These are phyloP conservation scores for Trichodelitschia bisporula DNA, from an alignment of 495 filamentous ascomycete species.

Conservation along the genomic window DNA sequence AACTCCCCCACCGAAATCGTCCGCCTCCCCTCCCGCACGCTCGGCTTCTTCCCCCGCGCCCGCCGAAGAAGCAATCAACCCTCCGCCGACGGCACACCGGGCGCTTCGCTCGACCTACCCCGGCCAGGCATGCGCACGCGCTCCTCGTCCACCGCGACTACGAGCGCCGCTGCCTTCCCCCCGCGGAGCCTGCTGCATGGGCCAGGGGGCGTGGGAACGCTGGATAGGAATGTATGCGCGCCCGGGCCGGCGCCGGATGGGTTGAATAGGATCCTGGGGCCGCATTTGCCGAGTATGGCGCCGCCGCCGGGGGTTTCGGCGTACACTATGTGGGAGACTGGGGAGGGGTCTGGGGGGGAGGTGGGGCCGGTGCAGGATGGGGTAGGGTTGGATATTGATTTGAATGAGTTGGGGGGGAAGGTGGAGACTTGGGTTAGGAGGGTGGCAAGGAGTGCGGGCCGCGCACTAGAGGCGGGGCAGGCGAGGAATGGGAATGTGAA, in stretches of 20 bases:
- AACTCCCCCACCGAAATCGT: slow-evolving; percentile 58
- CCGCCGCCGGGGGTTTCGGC: slow-evolving; percentile 20
- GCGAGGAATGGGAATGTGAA: too few relatives aligned
- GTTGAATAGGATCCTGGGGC: slow-evolving; percentile 53
- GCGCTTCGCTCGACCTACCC: slow-evolving; percentile 32
- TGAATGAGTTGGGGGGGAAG: too few relatives aligned
- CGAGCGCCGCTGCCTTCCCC: slow-evolving; percentile 3
- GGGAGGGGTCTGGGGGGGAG: slow-evolving; percentile 4
- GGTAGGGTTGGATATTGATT: slow-evolving; percentile 2
- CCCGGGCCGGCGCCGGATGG: slow-evolving; percentile 65
- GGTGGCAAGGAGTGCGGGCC: slow-evolving; percentile 35
- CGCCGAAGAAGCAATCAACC: slow-evolving; percentile 47
- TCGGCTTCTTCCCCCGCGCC: slow-evolving; percentile 81
- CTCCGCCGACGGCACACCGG: slow-evolving; percentile 20
- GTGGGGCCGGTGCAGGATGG: slow-evolving; percentile 4
- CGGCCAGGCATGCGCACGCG: slow-evolving; percentile 8
- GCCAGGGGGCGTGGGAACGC: slow-evolving; percentile 65
- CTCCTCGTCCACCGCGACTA: slow-evolving; percentile 5
- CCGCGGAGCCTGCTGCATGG: slow-evolving; percentile 27
- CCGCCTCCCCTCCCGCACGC: slow-evolving; percentile 49
- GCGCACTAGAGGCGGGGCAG: too few relatives aligned
- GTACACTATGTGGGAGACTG: slow-evolving; percentile 14
- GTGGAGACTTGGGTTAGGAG: slow-evolving; percentile 78
- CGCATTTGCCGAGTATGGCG: slow-evolving; percentile 48
- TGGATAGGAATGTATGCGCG: slow-evolving; percentile 36